A percentile compares a stretch with the other conserved stretches of the same genome.
Evolutionary conservation across 352 stramenopile species (phyloP).

Genomic region (Pythium coloratum): DNA sequence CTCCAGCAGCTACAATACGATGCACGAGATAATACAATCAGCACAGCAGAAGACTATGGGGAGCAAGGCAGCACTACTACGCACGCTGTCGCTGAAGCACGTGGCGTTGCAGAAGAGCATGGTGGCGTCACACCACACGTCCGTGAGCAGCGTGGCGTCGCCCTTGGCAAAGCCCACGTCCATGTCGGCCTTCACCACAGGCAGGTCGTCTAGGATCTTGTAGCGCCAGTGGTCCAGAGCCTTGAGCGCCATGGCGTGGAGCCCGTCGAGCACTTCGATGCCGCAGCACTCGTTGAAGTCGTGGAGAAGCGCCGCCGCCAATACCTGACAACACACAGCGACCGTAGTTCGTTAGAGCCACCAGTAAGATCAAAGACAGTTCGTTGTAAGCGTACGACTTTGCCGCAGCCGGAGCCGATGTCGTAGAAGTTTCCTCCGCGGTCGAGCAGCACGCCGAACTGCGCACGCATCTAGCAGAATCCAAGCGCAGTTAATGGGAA

Average conservation of each 20-base stretch:
- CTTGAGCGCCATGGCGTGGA: constrained; percentile 61
- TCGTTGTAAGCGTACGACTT: constrained; percentile 45
- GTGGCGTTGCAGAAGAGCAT: constrained; percentile 71
- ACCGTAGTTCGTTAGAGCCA: too few species aligned
- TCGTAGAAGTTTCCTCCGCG: constrained; percentile 71
- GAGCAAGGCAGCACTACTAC: neutral
- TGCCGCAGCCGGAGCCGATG: constrained; percentile 65
- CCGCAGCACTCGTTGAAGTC: constrained; percentile 68
- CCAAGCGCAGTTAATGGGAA: neutral
- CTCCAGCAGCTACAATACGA: constrained; percentile 29
- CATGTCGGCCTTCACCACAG: constrained; percentile 47
- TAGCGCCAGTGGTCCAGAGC: constrained; percentile 67
- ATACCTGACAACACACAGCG: constrained; percentile 31
- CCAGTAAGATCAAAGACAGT: too few species aligned
- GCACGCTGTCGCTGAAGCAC: constrained; percentile 64
- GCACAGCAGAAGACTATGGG: neutral
- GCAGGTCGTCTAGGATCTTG: constrained; percentile 55
- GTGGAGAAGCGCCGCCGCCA: constrained; percentile 58
- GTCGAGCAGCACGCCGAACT: constrained; percentile 62
- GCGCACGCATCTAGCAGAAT: constrained; percentile 44
- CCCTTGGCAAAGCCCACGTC: constrained; percentile 58
- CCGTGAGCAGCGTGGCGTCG: constrained; percentile 40
- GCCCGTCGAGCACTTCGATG: constrained; percentile 63
- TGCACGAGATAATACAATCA: neutral
- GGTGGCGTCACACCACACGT: constrained; percentile 59